phyloP scores from a whole-genome alignment of 106 monocot species.

The Dendrobium officinale region DNA sequence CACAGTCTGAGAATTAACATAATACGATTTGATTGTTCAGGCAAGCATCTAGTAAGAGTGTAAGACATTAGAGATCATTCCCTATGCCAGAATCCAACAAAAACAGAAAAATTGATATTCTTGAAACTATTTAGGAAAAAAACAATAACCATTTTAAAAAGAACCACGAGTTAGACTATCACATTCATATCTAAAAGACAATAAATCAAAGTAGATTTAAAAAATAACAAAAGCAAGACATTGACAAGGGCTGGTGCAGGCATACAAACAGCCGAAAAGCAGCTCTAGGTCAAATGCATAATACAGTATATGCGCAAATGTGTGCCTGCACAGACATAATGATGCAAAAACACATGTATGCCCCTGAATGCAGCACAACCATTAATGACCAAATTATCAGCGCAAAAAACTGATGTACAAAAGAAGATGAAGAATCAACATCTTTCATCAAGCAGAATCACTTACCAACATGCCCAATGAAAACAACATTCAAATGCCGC shows the following conservation, averaged over 20 bases:
- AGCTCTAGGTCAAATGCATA: neutral
- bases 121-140: neutral
- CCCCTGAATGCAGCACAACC: neutral
- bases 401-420: neutral
- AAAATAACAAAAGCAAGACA: neutral
- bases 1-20: neutral
- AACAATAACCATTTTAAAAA: neutral
- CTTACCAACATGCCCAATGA: constrained; percentile 14
- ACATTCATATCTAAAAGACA: neutral
- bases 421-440: neutral
- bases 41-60: neutral
- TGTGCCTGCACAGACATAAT: neutral
- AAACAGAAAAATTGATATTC: neutral
- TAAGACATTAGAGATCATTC: neutral
- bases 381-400: neutral
- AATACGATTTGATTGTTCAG: neutral
- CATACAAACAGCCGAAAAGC: neutral
- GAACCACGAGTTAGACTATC: neutral
- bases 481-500: constrained; percentile 14
- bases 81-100: neutral
- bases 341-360: neutral
- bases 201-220: neutral
- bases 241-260: neutral
- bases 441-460: neutral
- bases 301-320: neutral